A percentile compares a stretch with the other conserved stretches of the same genome.
These are phyloP conservation scores for Penicillium sp. DNA, from an alignment of 2,329 filamentous ascomycete genomes.

Conservation along the genomic window DNA sequence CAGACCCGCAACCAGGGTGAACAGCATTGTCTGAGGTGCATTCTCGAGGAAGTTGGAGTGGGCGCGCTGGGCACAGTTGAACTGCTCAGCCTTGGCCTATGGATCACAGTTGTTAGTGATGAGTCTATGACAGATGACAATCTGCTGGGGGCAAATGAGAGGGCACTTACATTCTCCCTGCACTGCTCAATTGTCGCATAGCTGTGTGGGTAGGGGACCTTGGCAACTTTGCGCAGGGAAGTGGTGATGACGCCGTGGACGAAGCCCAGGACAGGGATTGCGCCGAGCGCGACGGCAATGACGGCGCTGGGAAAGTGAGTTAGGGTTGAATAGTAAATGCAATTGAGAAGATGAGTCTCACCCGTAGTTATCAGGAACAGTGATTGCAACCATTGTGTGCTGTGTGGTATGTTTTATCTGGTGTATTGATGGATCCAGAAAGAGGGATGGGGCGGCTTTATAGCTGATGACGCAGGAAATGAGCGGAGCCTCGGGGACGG, in stretches of 20 bases:
- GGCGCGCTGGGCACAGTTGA: constrained; percentile 60
- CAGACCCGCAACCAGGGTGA: constrained; percentile 59
- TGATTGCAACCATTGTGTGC: constrained; percentile 45
- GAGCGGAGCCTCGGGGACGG: background rate
- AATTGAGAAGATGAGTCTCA: no score
- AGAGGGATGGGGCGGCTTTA: constrained; percentile 6
- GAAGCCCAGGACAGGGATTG: constrained; percentile 57
- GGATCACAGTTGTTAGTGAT: background rate
- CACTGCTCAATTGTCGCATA: constrained; percentile 62
- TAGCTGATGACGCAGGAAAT: background rate
- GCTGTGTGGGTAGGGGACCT: constrained; percentile 61
- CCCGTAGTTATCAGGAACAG: constrained; percentile 55
- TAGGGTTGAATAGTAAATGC: no score
- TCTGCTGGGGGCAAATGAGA: no score
- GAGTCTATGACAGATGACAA: no score
- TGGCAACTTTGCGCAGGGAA: constrained; percentile 55
- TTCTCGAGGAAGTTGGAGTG: constrained; percentile 67
- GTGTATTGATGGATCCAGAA: no score
- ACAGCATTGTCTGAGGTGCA: constrained; percentile 55
- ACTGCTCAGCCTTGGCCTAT: constrained; percentile 49
- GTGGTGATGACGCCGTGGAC: constrained; percentile 56
- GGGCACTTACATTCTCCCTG: constrained; percentile 46
- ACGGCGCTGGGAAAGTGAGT: constrained; percentile 55
- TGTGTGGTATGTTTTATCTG: no score
- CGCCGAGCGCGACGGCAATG: constrained; percentile 58